Conservation (phyloP, 2,329 filamentous ascomycete species). For the Escovopsis sp. region DNA sequence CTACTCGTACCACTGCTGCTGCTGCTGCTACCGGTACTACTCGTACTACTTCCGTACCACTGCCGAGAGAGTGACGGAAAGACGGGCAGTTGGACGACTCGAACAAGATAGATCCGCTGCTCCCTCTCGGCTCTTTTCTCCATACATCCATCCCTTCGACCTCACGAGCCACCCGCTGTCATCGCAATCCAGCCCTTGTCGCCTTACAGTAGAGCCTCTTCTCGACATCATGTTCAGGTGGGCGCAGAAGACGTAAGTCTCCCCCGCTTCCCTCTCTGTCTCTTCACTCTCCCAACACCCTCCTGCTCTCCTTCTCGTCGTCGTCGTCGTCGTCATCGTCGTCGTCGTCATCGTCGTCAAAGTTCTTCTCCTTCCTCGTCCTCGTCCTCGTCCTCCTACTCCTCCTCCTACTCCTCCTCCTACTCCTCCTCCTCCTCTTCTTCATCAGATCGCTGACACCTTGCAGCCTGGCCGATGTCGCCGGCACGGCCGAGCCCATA, state of each 20-base stretch:
- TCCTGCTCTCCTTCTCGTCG: not conserved
- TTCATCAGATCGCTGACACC: not conserved
- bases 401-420: not conserved
- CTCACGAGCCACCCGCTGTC: not conserved
- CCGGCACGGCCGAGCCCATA: slow-evolving; percentile 90
- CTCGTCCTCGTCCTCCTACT: not conserved
- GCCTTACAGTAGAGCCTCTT: not conserved
- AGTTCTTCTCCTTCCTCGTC: slow-evolving; percentile 3
- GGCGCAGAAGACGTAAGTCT: slow-evolving; percentile 73
- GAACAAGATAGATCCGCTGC: not conserved
- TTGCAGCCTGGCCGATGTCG: slow-evolving; percentile 57
- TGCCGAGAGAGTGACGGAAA: no score
- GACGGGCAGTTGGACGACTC: no score
- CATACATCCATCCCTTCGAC: not conserved
- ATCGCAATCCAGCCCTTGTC: not conserved
- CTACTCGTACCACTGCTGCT: no score
- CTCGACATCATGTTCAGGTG: slow-evolving; percentile 67
- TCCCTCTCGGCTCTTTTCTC: slow-evolving; percentile 1
- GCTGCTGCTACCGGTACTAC: no score
- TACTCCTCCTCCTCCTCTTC: no score
- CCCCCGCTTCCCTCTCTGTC: not conserved
- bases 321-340: not conserved
- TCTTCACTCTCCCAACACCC: slow-evolving; percentile 4
- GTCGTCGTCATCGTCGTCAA: not conserved
- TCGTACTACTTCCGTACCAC: no score